phyloP scores from a whole-genome alignment of 306 rosid genomes.

The Vigna hirtella region DNA sequence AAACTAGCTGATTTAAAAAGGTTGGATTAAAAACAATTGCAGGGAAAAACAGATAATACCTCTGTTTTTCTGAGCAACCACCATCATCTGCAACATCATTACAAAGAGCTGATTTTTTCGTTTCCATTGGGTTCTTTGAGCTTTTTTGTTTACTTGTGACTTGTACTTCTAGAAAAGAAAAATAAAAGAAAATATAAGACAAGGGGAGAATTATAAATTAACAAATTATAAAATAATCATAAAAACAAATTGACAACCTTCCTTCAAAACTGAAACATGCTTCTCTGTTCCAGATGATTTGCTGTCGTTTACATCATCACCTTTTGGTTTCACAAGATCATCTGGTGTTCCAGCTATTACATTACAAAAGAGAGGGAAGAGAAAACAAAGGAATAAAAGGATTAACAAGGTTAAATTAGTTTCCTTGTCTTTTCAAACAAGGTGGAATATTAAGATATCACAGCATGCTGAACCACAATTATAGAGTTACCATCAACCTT shows the following conservation, averaged over 20 bases:
- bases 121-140: conserved; percentile 59
- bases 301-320: conserved; percentile 49
- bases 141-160: conserved; percentile 39
- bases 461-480: conserved; percentile 25
- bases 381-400: conserved; percentile 1
- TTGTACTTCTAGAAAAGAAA: conserved; percentile 37
- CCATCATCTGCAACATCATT: conserved; percentile 61
- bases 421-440: conserved; percentile 36
- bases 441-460: conserved; percentile 8
- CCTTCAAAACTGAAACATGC: conserved; percentile 55
- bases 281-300: conserved; percentile 49
- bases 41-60: conserved; percentile 55
- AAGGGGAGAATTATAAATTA: not conserved
- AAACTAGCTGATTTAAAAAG: conserved; percentile 2
- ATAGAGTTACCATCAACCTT: conserved; percentile 61
- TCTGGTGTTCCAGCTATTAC: conserved; percentile 50
- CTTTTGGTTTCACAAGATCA: conserved; percentile 46
- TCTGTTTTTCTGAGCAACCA: conserved; percentile 83
- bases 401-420: not conserved
- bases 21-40: conserved; percentile 16
- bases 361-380: conserved; percentile 28
- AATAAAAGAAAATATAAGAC: conserved; percentile 24
- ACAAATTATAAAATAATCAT: conserved; percentile 14
- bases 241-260: conserved; percentile 59
- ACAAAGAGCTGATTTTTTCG: conserved; percentile 59